phyloP scores from a whole-genome alignment of 2,329 filamentous ascomycete species.

The Trichophyton mentagrophytes region DNA sequence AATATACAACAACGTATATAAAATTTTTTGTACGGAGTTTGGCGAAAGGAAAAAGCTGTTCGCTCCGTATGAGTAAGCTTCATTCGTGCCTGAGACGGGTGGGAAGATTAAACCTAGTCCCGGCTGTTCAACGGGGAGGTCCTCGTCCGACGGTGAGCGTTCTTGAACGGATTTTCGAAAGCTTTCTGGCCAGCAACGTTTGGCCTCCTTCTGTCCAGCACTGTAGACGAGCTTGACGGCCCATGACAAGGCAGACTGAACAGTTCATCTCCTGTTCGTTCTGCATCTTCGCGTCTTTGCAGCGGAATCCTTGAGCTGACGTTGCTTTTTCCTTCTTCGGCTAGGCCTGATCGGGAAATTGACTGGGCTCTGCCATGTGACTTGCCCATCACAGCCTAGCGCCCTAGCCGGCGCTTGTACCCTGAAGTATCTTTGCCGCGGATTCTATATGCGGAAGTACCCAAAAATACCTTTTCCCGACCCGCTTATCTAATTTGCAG shows the following conservation, averaged over 20 bases:
- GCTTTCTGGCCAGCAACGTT: not conserved
- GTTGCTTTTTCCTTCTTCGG: not conserved
- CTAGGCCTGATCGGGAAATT: slow-evolving; percentile 1
- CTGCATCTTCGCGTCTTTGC: slow-evolving; percentile 1
- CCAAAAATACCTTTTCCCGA: not conserved
- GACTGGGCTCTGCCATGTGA: not conserved
- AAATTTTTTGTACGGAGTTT: not conserved
- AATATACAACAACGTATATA: not conserved
- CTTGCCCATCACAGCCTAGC: not conserved
- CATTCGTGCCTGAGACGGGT: not conserved
- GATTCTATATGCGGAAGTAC: not conserved
- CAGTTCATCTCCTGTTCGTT: not conserved
- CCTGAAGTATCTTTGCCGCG: not conserved
- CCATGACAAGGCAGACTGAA: not conserved
- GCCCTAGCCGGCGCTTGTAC: not conserved
- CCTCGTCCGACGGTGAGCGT: not conserved
- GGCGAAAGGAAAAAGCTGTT: not conserved
- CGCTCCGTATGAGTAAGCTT: not conserved
- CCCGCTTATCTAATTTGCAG: not conserved
- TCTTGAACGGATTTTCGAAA: not conserved
- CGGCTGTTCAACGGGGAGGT: not conserved
- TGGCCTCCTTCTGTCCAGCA: not conserved
- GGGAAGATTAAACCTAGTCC: not conserved
- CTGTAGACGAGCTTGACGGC: not conserved
- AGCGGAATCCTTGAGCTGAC: not conserved